Conservation (phyloP, 1,139 yeast genomes). For the Debaryomyces sp. region DNA sequence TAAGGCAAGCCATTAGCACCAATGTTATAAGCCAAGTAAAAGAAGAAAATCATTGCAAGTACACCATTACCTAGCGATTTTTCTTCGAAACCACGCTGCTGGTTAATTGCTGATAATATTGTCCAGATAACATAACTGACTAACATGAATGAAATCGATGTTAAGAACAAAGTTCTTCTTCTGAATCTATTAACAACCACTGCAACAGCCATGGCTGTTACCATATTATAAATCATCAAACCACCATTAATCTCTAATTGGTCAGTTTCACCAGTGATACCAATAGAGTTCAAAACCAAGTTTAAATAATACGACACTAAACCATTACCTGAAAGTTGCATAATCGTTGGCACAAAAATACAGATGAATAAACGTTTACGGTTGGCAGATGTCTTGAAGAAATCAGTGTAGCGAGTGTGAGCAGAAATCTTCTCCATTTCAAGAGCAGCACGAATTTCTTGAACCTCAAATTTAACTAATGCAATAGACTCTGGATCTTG, state of each 20-base stretch:
- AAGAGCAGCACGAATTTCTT: constrained; percentile 46
- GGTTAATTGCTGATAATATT: constrained; percentile 38
- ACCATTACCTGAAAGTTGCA: constrained; percentile 57
- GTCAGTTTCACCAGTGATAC: constrained; percentile 44
- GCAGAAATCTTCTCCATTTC: constrained; percentile 32
- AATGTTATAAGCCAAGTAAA: constrained; percentile 38
- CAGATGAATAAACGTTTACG: constrained; percentile 47
- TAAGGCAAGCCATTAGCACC: constrained; percentile 45
- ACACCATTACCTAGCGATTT: constrained; percentile 43
- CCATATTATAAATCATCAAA: constrained; percentile 45
- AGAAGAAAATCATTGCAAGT: constrained; percentile 50
- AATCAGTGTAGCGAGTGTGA: constrained; percentile 36
- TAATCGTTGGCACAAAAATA: constrained; percentile 35
- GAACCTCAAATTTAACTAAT: constrained; percentile 47
- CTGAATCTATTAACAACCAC: constrained; percentile 32
- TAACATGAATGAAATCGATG: constrained; percentile 39
- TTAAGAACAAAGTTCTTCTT: constrained; percentile 49
- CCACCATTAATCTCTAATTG: constrained; percentile 52
- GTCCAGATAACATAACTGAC: constrained; percentile 43
- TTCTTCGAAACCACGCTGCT: constrained; percentile 35
- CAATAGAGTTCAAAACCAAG: constrained; percentile 50
- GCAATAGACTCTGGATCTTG: constrained; percentile 30
- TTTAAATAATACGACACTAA: constrained; percentile 54
- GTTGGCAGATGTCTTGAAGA: constrained; percentile 36
- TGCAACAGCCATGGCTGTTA: constrained; percentile 35